A percentile compares a stretch with the other conserved stretches of the same genome.
Conservation (phyloP, 1,284 basidiomycete genomes). For the Austroboletus niveus region DNA sequence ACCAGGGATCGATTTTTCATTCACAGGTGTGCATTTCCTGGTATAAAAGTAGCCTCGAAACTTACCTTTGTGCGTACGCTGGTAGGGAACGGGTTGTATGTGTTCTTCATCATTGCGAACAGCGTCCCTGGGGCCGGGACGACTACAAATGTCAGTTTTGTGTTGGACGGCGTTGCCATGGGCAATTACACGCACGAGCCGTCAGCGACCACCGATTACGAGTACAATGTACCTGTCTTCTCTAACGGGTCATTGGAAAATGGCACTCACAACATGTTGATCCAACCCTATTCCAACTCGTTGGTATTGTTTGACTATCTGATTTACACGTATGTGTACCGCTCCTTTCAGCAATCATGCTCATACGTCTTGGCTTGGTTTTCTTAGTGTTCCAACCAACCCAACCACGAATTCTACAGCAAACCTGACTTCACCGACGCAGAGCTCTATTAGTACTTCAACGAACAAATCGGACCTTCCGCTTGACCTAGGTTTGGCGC, state of each 20-base stretch:
- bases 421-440: too few relatives aligned
- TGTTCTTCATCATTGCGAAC: conserved; percentile 22
- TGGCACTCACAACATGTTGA: conserved; percentile 10
- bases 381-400: too few relatives aligned
- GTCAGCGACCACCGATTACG: neutral
- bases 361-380: neutral
- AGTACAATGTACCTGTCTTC: conserved; percentile 20
- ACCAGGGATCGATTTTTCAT: conserved; percentile 11
- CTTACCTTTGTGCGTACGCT: too few relatives aligned
- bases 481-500: too few relatives aligned
- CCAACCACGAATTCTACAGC: too few relatives aligned
- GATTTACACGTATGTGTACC: conserved; percentile 5
- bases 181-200: neutral
- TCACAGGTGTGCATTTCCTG: conserved; percentile 6
- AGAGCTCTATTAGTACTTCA: too few relatives aligned
- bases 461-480: too few relatives aligned
- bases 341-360: neutral
- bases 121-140: neutral
- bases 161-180: conserved; percentile 2
- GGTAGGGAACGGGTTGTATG: conserved; percentile 19
- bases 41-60: neutral
- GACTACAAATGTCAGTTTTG: conserved; percentile 8
- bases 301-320: conserved; percentile 18
- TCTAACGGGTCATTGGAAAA: conserved; percentile 4
- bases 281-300: neutral